Evolutionary conservation across 2,329 filamentous ascomycete species (phyloP), one percentile per base, ranked within the genome.

Genomic region (Fusarium brevicatenulatum): DNA sequence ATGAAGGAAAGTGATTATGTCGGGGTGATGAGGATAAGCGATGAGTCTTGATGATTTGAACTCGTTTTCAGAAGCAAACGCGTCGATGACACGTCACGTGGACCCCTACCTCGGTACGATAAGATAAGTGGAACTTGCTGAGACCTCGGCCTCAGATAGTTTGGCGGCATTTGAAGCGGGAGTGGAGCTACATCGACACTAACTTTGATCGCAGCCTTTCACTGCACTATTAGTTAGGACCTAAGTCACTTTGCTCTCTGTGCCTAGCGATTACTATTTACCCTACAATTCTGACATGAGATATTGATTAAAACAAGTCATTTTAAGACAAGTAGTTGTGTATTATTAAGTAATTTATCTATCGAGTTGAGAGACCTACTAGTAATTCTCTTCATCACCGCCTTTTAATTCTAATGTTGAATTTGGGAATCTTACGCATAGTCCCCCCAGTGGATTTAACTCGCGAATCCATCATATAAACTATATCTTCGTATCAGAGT

Each of bases 11-110:
- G 13, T 19, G 28, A 9, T 50, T 19, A 23, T 23, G 47, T 23
- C 16, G 9, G 1, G 25, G 39, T 32, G 25, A 46, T n/a, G 53
- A 43, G 28, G 16, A 50, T 44, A 58, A 66, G 59, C 50, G 37
- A 43, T 12, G 28, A 58, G 60, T 47, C 37, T 34, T n/a, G 46
- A 54, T 39, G 23, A 19, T 65, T 54, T 63, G 34, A 46, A 40
- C 21, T 30, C 21, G n/a, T 64, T 59, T 58, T 67, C 61, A 67
- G 46, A 50, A 59, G 54, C 59, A 40, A 59, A 46, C 53, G 44
- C 60, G 40, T 57, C 21, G 3, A 43, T 42, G 21, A 21, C 11
- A 16, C 32, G 64, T 66, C 64, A 66, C 59, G 64, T 66, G 64
- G 37, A 23, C 0, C 10, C 25, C 7, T 43, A 67, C 64, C 64